A percentile compares a stretch with the other conserved stretches of the same genome.
Evolutionary conservation across 495 filamentous ascomycete genomes (phyloP).

Genomic region (Annulohypoxylon nitens): DNA sequence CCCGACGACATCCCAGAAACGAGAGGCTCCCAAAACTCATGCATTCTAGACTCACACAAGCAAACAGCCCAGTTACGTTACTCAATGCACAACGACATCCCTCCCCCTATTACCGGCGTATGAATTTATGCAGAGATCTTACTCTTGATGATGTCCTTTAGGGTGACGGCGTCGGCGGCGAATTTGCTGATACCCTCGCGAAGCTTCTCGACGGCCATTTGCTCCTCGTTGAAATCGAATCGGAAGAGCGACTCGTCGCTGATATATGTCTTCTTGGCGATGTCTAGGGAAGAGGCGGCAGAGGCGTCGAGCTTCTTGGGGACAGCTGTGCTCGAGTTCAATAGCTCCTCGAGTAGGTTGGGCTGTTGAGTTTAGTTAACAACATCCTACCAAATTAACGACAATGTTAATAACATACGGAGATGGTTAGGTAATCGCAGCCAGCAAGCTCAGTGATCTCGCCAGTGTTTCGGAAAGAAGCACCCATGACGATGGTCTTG

Average conservation of each 20-base stretch:
- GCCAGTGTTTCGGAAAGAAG: conserved; percentile 93
- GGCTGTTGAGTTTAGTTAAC: conserved; percentile 66
- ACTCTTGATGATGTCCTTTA: conserved; percentile 89
- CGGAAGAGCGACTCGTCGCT: conserved; percentile 91
- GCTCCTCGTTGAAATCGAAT: conserved; percentile 99
- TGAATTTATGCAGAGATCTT: conserved; percentile 71
- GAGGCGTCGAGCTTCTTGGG: conserved; percentile 92
- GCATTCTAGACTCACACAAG: conserved; percentile 35
- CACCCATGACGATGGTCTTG: conserved; percentile 99
- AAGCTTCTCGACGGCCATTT: conserved; percentile 99
- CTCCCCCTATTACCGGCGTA: conserved; percentile 7
- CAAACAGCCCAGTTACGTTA: conserved; percentile 16
- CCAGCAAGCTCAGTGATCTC: conserved; percentile 98
- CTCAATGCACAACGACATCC: conserved; percentile 14
- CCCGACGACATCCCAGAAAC: conserved; percentile 23
- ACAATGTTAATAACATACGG: conserved; percentile 67
- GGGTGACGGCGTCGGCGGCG: conserved; percentile 91
- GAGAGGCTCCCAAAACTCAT: conserved; percentile 22
- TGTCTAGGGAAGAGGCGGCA: conserved; percentile 73
- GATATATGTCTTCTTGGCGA: conserved; percentile 92
- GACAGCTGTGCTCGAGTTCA: conserved; percentile 80
- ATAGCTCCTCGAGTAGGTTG: conserved; percentile 92
- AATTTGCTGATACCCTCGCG: conserved; percentile 99
- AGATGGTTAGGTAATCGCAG: conserved; percentile 99
- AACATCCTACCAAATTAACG: neutral